Evolutionary conservation across 2,329 filamentous ascomycete species (phyloP).

Genomic region (Aspergillus viridinutans): DNA sequence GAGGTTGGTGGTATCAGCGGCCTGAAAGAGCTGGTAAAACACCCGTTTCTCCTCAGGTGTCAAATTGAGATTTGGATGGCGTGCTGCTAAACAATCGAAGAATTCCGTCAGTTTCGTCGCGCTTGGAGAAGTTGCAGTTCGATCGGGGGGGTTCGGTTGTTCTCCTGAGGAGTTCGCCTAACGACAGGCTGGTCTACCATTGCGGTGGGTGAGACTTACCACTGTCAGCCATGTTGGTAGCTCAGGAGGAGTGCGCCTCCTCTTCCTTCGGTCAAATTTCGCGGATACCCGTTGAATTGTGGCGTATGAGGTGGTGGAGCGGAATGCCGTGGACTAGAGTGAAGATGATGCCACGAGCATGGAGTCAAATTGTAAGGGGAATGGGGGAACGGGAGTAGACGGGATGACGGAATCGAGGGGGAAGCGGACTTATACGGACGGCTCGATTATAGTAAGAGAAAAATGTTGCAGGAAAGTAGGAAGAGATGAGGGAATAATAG

Average conservation of each 20-base stretch:
- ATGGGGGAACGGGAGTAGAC: background rate
- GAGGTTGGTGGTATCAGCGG: slow-evolving; percentile 85
- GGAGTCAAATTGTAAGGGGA: slow-evolving; percentile 18
- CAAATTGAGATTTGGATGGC: slow-evolving; percentile 71
- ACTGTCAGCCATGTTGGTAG: slow-evolving; percentile 31
- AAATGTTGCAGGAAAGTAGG: background rate
- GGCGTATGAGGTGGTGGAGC: slow-evolving; percentile 12
- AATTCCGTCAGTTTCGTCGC: slow-evolving; percentile 23
- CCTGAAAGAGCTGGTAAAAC: slow-evolving; percentile 88
- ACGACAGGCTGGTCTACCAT: slow-evolving; percentile 1
- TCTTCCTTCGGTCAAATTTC: slow-evolving; percentile 17
- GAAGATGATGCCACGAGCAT: slow-evolving; percentile 25
- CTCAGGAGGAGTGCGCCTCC: slow-evolving; percentile 26
- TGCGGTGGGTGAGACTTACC: slow-evolving; percentile 18
- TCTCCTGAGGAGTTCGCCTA: slow-evolving; percentile 20
- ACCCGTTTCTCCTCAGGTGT: slow-evolving; percentile 87
- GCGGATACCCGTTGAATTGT: slow-evolving; percentile 10
- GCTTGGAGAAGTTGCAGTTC: slow-evolving; percentile 1
- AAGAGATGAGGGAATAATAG: background rate
- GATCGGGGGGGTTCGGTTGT: slow-evolving; percentile 14
- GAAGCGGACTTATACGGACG: background rate
- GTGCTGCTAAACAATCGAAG: slow-evolving; percentile 22
- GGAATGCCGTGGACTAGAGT: slow-evolving; percentile 20
- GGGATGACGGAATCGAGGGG: background rate
- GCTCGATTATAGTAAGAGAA: background rate